Conservation (phyloP, 2,329 filamentous ascomycete species). For the Fusarium luffae region DNA sequence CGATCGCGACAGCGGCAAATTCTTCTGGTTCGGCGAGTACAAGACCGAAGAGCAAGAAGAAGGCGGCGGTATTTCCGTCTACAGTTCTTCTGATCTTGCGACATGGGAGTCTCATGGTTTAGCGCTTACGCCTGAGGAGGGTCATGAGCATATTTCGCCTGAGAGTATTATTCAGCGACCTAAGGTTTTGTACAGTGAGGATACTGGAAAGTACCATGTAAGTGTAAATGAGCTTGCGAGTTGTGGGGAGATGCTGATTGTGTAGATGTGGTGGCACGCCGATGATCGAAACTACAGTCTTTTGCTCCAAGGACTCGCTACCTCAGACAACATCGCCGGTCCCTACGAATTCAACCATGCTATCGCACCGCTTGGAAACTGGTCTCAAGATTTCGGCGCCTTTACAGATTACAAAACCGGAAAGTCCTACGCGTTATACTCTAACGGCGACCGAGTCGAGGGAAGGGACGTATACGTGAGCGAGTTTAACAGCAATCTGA, state of each 20-base stretch:
- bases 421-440: conserved; percentile 66
- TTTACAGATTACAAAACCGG: conserved; percentile 70
- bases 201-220: conserved; percentile 66
- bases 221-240: too few relatives aligned
- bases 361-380: conserved; percentile 67
- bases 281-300: conserved; percentile 67
- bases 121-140: conserved; percentile 64
- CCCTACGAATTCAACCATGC: conserved; percentile 67
- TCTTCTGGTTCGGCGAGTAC: conserved; percentile 72
- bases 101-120: conserved; percentile 69
- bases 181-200: conserved; percentile 69
- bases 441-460: conserved; percentile 66
- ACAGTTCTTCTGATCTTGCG: conserved; percentile 69
- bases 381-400: conserved; percentile 71
- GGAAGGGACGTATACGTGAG: conserved; percentile 69
- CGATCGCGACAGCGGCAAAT: conserved; percentile 63
- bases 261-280: conserved; percentile 70
- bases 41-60: conserved; percentile 68
- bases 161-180: conserved; percentile 70
- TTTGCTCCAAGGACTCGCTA: conserved; percentile 67
- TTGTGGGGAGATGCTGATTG: neutral
- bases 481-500: conserved; percentile 63
- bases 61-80: conserved; percentile 69
- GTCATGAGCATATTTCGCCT: conserved; percentile 65
- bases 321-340: conserved; percentile 62